Percentiles rank a stretch among this genome's conserved stretches.
These are phyloP conservation scores for Trichophyton equinum DNA, from an alignment of 2,329 filamentous ascomycete species.

Conservation along the genomic window DNA sequence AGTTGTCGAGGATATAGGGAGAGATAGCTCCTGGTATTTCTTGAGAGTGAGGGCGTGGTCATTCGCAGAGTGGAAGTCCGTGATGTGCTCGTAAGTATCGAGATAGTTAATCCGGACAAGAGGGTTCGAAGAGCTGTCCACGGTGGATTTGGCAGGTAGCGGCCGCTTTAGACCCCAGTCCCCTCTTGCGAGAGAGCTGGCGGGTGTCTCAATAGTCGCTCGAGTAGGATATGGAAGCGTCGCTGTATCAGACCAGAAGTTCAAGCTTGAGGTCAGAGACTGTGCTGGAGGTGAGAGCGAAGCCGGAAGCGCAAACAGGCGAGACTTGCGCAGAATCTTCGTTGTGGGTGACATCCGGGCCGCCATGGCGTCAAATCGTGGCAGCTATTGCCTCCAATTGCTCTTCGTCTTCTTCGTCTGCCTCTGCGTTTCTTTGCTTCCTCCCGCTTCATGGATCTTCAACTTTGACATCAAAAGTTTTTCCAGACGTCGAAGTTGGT, in stretches of 20 bases:
- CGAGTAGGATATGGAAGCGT: constrained; percentile 70
- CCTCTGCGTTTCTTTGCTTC: background rate
- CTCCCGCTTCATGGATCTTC: background rate
- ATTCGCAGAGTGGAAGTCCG: constrained; percentile 71
- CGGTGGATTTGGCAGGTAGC: constrained; percentile 63
- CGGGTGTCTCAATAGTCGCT: constrained; percentile 68
- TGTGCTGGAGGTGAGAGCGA: constrained; percentile 53
- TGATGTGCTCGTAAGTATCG: constrained; percentile 77
- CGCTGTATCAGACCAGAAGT: constrained; percentile 50
- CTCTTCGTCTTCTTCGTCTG: background rate
- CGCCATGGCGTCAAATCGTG: constrained; percentile 15
- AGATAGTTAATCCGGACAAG: constrained; percentile 63
- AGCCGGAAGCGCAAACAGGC: constrained; percentile 75
- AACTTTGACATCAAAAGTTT: background rate
- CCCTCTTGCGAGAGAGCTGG: constrained; percentile 58
- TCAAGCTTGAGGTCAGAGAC: constrained; percentile 37
- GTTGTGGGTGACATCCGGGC: constrained; percentile 46
- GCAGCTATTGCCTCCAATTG: background rate
- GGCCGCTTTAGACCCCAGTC: constrained; percentile 91
- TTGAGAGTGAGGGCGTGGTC: constrained; percentile 68
- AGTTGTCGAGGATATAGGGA: constrained; percentile 48
- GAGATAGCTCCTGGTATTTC: constrained; percentile 74
- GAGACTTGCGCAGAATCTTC: constrained; percentile 67
- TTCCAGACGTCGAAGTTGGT: background rate
- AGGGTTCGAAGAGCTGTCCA: constrained; percentile 55